phyloP scores from a whole-genome alignment of 768 basidiomycete genomes.

The Kwoniella dendrophila region DNA sequence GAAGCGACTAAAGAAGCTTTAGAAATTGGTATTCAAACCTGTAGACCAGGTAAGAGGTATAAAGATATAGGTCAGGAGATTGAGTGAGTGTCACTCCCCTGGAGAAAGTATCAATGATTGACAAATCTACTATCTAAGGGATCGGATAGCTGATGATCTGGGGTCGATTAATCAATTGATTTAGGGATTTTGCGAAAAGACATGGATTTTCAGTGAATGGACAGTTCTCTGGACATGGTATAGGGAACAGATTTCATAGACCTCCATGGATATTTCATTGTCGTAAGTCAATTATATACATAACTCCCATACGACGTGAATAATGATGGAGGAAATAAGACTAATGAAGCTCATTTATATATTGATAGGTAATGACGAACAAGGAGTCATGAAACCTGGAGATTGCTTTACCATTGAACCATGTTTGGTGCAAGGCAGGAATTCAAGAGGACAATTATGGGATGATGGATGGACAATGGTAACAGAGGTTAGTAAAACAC shows the following conservation, averaged over 20 bases:
- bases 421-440: conserved; percentile 71
- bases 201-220: conserved; percentile 67
- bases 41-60: conserved; percentile 72
- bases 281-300: conserved; percentile 58
- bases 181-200: conserved; percentile 40
- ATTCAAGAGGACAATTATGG: conserved; percentile 73
- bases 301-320: background rate
- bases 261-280: conserved; percentile 81
- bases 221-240: conserved; percentile 83
- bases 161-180: background rate
- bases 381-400: conserved; percentile 77
- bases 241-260: conserved; percentile 76
- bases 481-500: conserved; percentile 68
- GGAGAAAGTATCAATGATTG: background rate
- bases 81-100: conserved; percentile 34
- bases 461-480: conserved; percentile 94
- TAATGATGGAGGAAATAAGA: too few species aligned
- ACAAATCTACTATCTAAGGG: background rate
- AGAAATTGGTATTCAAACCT: conserved; percentile 69
- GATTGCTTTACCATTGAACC: conserved; percentile 96
- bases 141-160: background rate
- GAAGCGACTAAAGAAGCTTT: conserved; percentile 67
- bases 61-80: conserved; percentile 73
- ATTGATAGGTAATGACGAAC: conserved; percentile 74
- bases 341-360: too few species aligned